Evolutionary conservation across 2,329 filamentous ascomycete genomes (phyloP).

Genomic region (Fusarium incarnatum): DNA sequence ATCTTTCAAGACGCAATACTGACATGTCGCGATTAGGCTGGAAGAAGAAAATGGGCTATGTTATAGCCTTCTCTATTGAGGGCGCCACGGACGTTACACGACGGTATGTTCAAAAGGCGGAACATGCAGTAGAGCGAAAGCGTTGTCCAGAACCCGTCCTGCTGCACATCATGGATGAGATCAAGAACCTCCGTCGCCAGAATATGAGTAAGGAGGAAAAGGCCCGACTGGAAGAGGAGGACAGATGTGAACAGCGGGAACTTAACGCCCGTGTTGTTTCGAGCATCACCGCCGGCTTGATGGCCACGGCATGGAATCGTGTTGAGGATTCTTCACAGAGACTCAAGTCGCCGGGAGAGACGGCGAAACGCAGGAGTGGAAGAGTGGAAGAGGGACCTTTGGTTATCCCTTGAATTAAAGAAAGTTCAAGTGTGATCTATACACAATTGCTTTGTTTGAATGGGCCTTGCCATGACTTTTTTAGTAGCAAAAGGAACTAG

Average conservation of each 20-base stretch:
- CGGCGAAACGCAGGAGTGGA: background rate
- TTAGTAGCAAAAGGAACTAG: background rate
- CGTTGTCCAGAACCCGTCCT: slow-evolving; percentile 90
- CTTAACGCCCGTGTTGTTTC: background rate
- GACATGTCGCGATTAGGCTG: slow-evolving; percentile 68
- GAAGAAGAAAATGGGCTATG: slow-evolving; percentile 97
- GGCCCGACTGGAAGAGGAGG: slow-evolving; percentile 83
- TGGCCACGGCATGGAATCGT: background rate
- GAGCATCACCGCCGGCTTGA: background rate
- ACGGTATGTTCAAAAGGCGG: slow-evolving; percentile 76
- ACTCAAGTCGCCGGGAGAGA: background rate
- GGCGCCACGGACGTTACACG: slow-evolving; percentile 76
- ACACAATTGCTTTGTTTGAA: background rate
- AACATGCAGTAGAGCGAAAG: slow-evolving; percentile 77
- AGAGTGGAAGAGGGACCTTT: background rate
- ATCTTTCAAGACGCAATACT: rapidly evolving
- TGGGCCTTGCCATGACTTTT: background rate
- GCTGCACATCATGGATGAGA: slow-evolving; percentile 91
- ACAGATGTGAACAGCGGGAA: slow-evolving; percentile 53
- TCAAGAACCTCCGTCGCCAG: slow-evolving; percentile 82
- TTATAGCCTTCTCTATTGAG: slow-evolving; percentile 94
- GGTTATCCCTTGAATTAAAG: background rate
- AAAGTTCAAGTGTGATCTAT: background rate
- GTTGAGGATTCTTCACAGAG: background rate
- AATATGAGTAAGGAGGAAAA: slow-evolving; percentile 89